These are phyloP conservation scores for Solanum sejunctum DNA, from an alignment of 257 asterid species.

Conservation along the genomic window DNA sequence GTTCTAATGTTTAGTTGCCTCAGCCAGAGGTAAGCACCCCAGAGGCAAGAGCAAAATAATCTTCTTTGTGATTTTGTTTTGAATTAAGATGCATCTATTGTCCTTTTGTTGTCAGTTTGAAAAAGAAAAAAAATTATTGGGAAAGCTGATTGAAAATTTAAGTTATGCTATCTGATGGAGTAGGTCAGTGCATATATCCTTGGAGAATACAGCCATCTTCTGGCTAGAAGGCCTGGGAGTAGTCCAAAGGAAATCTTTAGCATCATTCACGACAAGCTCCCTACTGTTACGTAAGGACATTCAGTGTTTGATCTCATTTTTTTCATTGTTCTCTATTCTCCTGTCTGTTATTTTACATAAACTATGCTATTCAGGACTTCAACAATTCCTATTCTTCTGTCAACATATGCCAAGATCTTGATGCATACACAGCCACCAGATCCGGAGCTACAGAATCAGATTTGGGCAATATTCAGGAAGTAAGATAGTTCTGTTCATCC, in stretches of 20 bases:
- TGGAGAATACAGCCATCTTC: slow-evolving; percentile 94
- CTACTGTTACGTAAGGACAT: slow-evolving; percentile 79
- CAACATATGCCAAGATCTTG: slow-evolving; percentile 84
- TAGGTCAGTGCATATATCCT: slow-evolving; percentile 91
- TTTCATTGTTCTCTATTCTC: slow-evolving; percentile 3
- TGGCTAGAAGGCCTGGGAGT: slow-evolving; percentile 87
- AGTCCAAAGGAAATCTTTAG: slow-evolving; percentile 75
- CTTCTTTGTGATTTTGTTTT: background rate
- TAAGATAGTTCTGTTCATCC: slow-evolving; percentile 13
- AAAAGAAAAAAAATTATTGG: background rate
- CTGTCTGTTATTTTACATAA: slow-evolving; percentile 7
- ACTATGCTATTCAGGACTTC: slow-evolving; percentile 48
- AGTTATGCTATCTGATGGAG: slow-evolving; percentile 7
- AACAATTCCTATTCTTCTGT: slow-evolving; percentile 81
- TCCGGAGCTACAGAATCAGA: slow-evolving; percentile 67
- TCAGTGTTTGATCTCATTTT: background rate
- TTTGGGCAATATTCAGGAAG: slow-evolving; percentile 79
- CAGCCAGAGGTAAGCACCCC: background rate
- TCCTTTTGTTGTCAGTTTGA: background rate
- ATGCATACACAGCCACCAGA: slow-evolving; percentile 92
- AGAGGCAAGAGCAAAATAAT: background rate
- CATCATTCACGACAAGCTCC: slow-evolving; percentile 83
- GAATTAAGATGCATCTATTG: background rate
- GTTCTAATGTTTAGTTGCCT: background rate
- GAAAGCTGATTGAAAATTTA: background rate